These are phyloP conservation scores for Torrubiella hemipterigena DNA, from an alignment of 2,329 filamentous ascomycete species.

Conservation along the genomic window DNA sequence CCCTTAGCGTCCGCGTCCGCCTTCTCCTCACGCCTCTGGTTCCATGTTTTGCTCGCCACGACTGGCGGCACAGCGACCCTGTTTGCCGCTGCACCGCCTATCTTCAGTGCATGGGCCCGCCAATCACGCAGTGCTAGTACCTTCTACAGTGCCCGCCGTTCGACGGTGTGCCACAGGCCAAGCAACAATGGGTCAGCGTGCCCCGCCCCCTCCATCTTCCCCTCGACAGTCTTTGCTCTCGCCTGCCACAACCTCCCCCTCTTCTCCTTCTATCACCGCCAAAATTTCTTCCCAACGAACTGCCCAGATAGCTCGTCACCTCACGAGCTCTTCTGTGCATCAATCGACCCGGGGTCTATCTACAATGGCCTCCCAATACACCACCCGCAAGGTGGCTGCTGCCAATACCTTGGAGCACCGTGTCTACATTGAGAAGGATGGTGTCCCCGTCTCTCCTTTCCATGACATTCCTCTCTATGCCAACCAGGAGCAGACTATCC, in stretches of 20 bases:
- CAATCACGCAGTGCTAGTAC: no score
- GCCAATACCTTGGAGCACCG: constrained; percentile 94
- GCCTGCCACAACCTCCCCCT: constrained; percentile 13
- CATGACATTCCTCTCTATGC: constrained; percentile 97
- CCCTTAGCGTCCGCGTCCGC: constrained; percentile 3
- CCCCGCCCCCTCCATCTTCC: constrained; percentile 26
- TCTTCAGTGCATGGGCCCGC: no score
- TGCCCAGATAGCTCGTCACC: constrained; percentile 42
- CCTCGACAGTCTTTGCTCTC: constrained; percentile 2
- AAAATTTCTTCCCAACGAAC: constrained; percentile 39
- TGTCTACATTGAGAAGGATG: constrained; percentile 97
- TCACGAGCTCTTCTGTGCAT: constrained; percentile 25
- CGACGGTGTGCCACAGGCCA: no score
- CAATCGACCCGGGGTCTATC: constrained; percentile 11
- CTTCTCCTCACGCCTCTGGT: constrained; percentile 12
- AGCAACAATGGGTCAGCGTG: constrained; percentile 14
- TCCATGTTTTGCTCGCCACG: no score
- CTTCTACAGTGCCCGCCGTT: no score
- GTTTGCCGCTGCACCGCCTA: no score
- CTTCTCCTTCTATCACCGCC: constrained; percentile 13
- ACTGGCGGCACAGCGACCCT: no score
- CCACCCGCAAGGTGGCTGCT: constrained; percentile 74
- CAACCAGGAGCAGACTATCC: constrained; percentile 87
- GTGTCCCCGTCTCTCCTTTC: constrained; percentile 85
- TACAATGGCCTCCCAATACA: constrained; percentile 54